These are phyloP conservation scores for Austroboletus sp. DNA, from an alignment of 1,284 basidiomycete genomes.

Conservation along the genomic window DNA sequence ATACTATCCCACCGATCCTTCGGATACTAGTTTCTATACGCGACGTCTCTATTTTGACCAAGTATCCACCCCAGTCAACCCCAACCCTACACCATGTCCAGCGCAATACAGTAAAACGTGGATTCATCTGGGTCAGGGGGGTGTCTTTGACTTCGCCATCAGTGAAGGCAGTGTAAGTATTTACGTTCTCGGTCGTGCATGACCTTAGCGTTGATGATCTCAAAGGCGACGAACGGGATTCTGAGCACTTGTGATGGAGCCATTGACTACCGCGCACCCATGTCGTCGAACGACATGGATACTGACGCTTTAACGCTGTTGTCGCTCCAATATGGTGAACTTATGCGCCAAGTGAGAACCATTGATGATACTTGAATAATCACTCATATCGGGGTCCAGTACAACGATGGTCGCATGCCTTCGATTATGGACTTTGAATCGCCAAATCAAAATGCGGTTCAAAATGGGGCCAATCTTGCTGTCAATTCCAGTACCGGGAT, in stretches of 20 bases:
- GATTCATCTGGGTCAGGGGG: neutral
- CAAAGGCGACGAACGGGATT: neutral
- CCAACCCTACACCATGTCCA: no score
- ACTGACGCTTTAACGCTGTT: no score
- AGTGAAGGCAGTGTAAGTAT: constrained; percentile 4
- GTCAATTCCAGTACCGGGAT: neutral
- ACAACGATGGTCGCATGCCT: no score
- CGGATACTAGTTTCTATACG: neutral
- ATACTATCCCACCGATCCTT: no score
- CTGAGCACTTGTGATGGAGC: neutral
- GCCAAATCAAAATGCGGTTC: neutral
- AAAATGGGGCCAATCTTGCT: neutral
- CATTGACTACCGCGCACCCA: neutral
- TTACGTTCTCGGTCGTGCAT: neutral
- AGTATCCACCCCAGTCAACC: neutral
- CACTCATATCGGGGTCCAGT: constrained; percentile 4
- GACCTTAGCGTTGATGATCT: neutral
- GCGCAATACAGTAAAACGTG: neutral
- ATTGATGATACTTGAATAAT: neutral
- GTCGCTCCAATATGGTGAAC: no score
- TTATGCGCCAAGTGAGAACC: no score
- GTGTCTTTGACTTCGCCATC: neutral
- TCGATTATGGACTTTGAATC: neutral
- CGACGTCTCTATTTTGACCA: neutral
- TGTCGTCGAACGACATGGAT: neutral